These are phyloP conservation scores for Candida andamanensis DNA, from an alignment of 805 yeast species.

Conservation along the genomic window DNA sequence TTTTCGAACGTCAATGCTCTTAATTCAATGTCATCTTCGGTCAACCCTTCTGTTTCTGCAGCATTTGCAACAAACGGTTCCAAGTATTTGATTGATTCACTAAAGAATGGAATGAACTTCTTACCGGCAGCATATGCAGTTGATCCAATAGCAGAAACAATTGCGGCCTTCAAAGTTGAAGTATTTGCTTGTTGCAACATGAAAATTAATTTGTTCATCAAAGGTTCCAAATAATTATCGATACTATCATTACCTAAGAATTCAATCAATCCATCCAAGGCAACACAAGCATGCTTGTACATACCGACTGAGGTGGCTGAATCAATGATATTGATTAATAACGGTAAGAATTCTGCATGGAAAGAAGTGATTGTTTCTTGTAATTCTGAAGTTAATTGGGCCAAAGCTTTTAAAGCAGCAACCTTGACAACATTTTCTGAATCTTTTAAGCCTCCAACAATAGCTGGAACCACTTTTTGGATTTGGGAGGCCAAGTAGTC, in stretches of 20 bases:
- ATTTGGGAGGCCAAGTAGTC: slow-evolving; percentile 79
- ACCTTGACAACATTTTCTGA: slow-evolving; percentile 68
- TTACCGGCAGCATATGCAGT: slow-evolving; percentile 95
- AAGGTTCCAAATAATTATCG: slow-evolving; percentile 73
- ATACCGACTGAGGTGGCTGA: slow-evolving; percentile 76
- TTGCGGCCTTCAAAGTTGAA: slow-evolving; percentile 70
- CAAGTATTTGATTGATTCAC: slow-evolving; percentile 70
- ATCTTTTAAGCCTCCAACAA: slow-evolving; percentile 76
- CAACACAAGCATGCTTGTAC: slow-evolving; percentile 85
- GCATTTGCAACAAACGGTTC: slow-evolving; percentile 75
- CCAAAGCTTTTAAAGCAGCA: slow-evolving; percentile 79
- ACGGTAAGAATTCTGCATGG: slow-evolving; percentile 78
- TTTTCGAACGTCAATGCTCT: slow-evolving; percentile 91
- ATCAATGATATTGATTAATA: slow-evolving; percentile 82
- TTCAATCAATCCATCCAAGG: slow-evolving; percentile 88
- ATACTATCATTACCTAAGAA: slow-evolving; percentile 86
- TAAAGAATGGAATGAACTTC: slow-evolving; percentile 80
- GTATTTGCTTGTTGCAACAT: slow-evolving; percentile 75
- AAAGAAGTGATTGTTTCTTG: slow-evolving; percentile 80
- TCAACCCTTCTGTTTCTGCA: slow-evolving; percentile 66
- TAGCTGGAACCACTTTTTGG: slow-evolving; percentile 63
- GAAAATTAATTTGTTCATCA: slow-evolving; percentile 82
- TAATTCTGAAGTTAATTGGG: slow-evolving; percentile 74
- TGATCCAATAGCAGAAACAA: slow-evolving; percentile 94
- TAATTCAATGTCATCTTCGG: slow-evolving; percentile 86